Base-by-base conservation (phyloP, 164 flowering plant species). In the Brasenia schreberi region DNA sequence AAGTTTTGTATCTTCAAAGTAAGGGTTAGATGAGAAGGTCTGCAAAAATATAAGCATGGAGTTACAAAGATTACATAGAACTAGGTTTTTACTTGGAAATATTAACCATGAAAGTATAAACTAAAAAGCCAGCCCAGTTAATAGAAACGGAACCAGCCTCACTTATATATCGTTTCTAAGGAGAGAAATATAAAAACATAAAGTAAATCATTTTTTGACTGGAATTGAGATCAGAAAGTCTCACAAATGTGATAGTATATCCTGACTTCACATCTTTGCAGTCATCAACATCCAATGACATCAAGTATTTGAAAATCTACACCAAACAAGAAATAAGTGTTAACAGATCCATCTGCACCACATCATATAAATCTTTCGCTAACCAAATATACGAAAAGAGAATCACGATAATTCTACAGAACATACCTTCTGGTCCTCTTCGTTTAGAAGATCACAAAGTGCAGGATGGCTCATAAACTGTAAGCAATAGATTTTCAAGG, bases 391-490 rank as follows among this genome's bases (percentile, higher is more conserved):
- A 23, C 0, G 27, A 23, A 23, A 23, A 23, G 27, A 23, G 27
- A 23, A 23, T 23, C 27, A 23, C 0, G 27, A 23, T 23, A 23
- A 23, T 2, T 23, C 27, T 23, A 23, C 27, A 23, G 27, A 23
- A 2, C 61, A 71, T 66, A 80, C 85, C 83, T 78, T 80, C 68
- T 80, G 78, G 65, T 82, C 83, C 63, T 80, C 80, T 66, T 75
- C 78, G 17, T 27, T 82, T 74, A 82, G 71, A 68, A 78, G 74
- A 62, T 82, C 82, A 59, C 77, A 66, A 33, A 82, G 83, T 43
- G 78, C 79, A 43, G 83, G 82, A 73, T 80, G 83, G 65, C 83
- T 80, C 67, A 77, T 33, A 65, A 82, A 75, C 85, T 80, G 76
- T 76, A 74, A 14, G 68, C 12, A 19, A 23, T 43, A 67, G 65